Evolutionary conservation across 768 basidiomycete species (phyloP), one percentile per base, ranked within the genome.

Genomic region (Amanita polypyramis): DNA sequence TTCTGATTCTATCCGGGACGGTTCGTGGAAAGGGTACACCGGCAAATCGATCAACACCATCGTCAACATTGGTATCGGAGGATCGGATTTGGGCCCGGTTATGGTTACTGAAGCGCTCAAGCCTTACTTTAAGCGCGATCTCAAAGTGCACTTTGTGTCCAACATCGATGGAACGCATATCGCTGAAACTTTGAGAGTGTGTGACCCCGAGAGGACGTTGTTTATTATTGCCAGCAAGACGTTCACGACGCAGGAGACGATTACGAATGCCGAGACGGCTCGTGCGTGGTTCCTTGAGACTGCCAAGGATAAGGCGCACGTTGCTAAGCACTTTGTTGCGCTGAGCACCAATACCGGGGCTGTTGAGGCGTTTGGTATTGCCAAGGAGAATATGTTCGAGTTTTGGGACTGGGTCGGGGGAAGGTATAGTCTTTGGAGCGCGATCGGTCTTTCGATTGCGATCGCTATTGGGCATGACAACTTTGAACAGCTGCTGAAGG

Each of bases 401-500:
- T 98, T 99, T 80, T 99, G 95, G 95, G 96, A 98, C 67, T 99
- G 96, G 96, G 96, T 99, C 54, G 96, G 96, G 53, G 96, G 96
- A 21, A 80, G 95, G 53, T 99, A 99, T 77, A 92, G 87, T 57
- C 74, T 99, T 54, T 98, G 96, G 95, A 93, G 90, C 52, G 95
- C 96, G 25, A 97, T 99, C 56, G 96, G 96, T 51, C 74, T 98
- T 51, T 88, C 89, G 38, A 98, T 99, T 66, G 87, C 89, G 33
- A 71, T 98, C 43, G 85, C 82, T 39, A 87, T 98, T 57, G 96
- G 96, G 2, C 96, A 80, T 62, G 87, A 96, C 32, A 88, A 94
- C 74, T 98, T 98, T 63, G 84, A 88, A 63, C 69, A 85, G 61
- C 72, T 98, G 50, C 75, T 98, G 54, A 74, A 78, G 57, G 96